Evolutionary conservation across 495 filamentous ascomycete species (phyloP), one percentile per base, ranked within the genome.

Genomic region (Neurospora sp.): DNA sequence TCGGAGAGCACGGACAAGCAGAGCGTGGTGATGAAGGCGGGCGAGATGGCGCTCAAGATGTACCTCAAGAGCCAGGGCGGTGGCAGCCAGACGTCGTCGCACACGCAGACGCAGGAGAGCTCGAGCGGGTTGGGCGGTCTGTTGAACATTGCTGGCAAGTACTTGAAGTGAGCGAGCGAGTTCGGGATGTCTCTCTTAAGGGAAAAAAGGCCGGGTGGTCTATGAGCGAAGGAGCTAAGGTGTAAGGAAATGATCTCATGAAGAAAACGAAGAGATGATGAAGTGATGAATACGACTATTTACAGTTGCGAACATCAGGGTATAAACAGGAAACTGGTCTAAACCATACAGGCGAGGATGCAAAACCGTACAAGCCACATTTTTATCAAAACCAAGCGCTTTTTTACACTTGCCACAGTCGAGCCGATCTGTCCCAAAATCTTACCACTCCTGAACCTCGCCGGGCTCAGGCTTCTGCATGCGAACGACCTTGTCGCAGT

Each of bases 401-500:
- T 35, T 31, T 61, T 31, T 31, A 61, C 27, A 61, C 5, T 20
- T 16, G 53, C 12, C 53, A 31, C 22, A 61, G 53, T 61, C 53
- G 12, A 61, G 22, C 6, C 22, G 14, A 7, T 31, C 12, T 61
- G 35, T 16, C n/a, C 40, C 1, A 42, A 18, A 71, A 73, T 45
- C 44, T 80, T 61, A 88, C 86, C 86, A 88, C 77, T 85, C 82
- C 9, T 81, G 44, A 31, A 88, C 79, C 82, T 88, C 86, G 18
- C 86, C 86, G 0, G 79, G 73, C 74, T 80, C 83, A n/a, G 85
- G 84, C 70, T 83, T 85, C 76, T 90, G 82, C 42, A 89, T 81
- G 44, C 92, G 84, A 14, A 95, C 85, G 69, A 95, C 87, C 85
- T 95, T 95, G 80, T 95, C 92, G 75, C 88, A 91, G 78, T 95